Evolutionary conservation across 176 grass and related monocot species (phyloP), one percentile per base, ranked within the genome.

Genomic region (Oryza glaberrima): DNA sequence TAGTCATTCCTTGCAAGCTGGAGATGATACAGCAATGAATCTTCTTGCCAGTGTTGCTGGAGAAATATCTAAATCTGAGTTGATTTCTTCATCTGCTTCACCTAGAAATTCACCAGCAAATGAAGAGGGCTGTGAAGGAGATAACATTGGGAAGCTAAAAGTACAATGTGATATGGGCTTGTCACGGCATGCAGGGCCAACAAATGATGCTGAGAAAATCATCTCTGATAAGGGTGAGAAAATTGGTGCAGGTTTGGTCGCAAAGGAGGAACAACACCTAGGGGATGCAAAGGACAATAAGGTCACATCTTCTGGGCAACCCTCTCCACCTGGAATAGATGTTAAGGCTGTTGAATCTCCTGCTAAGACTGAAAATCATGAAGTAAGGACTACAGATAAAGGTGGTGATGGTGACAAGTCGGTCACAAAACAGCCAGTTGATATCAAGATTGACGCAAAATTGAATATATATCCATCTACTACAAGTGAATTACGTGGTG

Each of bases 21-120:
- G 92, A 75, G 95, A 94, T 56, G 95, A 97, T 75, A 77, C 85
- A 7, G 90, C 92, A 58, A 97, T 94, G 92, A 97, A 97, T 91
- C 89, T 97, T 85, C 95, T 97, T 80, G 92, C 95, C 80, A 97
- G 88, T 76, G 95, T 97, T 34, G 95, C 95, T 83, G 95, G 90
- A n/a, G 90, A 94, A 87, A 91, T 97, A 85, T 94, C 90, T 70
- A 90, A 94, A 87, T 94, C 90, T 79, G 86, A 92, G 77, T 70
- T 97, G 76, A 90, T 82, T 69, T 82, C 91, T 7, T 81, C 91
- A 82, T 73, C 76, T 54, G 60, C 41, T 77, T 97, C 90, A 72
- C 85, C 83, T 38, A 79, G 20, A 47, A 84, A 58, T 84, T 87
- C 77, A 68, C 70, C 90, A 80, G 79, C 66, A 54, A 77, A 77